These are phyloP conservation scores for Chalaropsis ovoidea DNA, from an alignment of 2,329 filamentous ascomycete genomes.

Conservation along the genomic window DNA sequence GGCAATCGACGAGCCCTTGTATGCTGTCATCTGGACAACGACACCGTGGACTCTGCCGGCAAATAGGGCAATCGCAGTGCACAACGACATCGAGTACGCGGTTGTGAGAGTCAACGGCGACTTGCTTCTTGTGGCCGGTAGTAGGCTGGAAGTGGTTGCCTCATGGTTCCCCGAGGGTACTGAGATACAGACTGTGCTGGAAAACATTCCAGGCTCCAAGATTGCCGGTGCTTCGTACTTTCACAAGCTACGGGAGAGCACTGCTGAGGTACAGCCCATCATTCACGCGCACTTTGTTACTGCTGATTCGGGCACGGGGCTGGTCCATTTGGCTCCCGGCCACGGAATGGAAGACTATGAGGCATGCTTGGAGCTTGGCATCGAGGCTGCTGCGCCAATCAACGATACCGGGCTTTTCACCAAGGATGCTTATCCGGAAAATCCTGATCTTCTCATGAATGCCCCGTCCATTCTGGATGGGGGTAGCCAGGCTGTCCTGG, in stretches of 20 bases:
- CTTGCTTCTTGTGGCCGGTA: slow-evolving; percentile 61
- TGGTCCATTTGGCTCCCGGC: slow-evolving; percentile 91
- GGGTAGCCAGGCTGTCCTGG: slow-evolving; percentile 59
- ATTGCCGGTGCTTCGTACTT: slow-evolving; percentile 57
- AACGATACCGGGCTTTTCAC: slow-evolving; percentile 76
- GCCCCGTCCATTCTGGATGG: slow-evolving; percentile 62
- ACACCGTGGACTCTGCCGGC: slow-evolving; percentile 96
- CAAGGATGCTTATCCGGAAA: slow-evolving; percentile 60
- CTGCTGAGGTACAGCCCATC: slow-evolving; percentile 53
- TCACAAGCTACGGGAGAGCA: slow-evolving; percentile 55
- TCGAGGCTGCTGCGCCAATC: slow-evolving; percentile 71
- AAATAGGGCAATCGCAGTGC: slow-evolving; percentile 79
- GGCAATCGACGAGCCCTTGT: slow-evolving; percentile 43
- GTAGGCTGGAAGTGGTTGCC: slow-evolving; percentile 52
- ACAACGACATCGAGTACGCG: slow-evolving; percentile 62
- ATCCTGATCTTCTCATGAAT: slow-evolving; percentile 51
- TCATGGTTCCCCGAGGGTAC: slow-evolving; percentile 42
- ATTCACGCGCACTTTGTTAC: slow-evolving; percentile 84
- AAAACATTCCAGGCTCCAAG: slow-evolving; percentile 52
- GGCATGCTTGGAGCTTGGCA: slow-evolving; percentile 58
- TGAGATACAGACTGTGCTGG: slow-evolving; percentile 39
- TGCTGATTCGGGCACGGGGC: slow-evolving; percentile 76
- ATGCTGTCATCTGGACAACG: slow-evolving; percentile 94
- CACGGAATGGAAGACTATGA: slow-evolving; percentile 97
- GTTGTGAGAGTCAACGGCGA: slow-evolving; percentile 49